Evolutionary conservation across 331 rosid genomes (phyloP).

Genomic region (Quercus phellos): DNA sequence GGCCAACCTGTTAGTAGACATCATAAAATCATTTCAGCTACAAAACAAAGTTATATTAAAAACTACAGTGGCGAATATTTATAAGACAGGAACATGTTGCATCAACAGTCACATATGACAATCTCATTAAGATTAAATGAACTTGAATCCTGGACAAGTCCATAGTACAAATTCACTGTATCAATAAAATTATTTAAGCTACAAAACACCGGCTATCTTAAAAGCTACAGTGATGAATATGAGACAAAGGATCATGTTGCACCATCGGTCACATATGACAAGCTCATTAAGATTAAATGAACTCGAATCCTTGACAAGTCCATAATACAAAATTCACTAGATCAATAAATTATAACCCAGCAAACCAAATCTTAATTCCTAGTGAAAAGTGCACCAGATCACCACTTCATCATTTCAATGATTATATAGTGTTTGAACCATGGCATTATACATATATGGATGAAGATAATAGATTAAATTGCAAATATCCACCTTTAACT

Average conservation of each 20-base stretch:
- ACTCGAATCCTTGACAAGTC: not conserved
- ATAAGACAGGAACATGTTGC: not conserved
- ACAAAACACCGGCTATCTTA: not conserved
- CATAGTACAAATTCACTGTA: not conserved
- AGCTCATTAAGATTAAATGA: not conserved
- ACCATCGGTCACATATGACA: too few relatives aligned
- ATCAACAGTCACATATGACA: too few relatives aligned
- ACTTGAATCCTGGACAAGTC: not conserved
- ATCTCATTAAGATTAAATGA: not conserved
- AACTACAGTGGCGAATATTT: not conserved
- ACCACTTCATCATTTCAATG: not conserved
- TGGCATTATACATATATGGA: not conserved
- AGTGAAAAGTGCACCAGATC: not conserved
- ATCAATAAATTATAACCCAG: too few relatives aligned
- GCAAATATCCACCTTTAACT: too few relatives aligned
- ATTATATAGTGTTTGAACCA: not conserved
- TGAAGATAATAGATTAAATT: not conserved
- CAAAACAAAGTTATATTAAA: not conserved
- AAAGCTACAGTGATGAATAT: not conserved
- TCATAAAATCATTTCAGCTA: not conserved
- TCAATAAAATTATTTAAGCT: not conserved
- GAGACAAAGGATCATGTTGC: not conserved
- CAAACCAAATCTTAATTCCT: too few relatives aligned
- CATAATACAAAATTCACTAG: not conserved
- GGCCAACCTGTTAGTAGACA: conserved; percentile 52